Percentiles rank a stretch among this genome's conserved stretches.
phyloP scores from a whole-genome alignment of 2,329 filamentous ascomycete genomes.

The Penicillium decumbens region DNA sequence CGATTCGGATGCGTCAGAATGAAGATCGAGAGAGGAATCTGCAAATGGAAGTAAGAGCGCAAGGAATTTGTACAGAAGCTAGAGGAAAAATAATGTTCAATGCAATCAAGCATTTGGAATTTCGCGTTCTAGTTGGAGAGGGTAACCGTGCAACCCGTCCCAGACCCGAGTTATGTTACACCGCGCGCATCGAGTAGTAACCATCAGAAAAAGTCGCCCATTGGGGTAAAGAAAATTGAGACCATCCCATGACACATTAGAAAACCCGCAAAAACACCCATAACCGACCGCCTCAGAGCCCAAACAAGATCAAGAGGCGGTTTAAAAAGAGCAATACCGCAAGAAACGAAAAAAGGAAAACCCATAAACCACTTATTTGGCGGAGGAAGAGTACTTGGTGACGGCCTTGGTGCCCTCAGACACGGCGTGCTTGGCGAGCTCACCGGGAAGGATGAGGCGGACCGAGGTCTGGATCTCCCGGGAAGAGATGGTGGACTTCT shows the following conservation, averaged over 20 bases:
- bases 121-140: constrained; percentile 35
- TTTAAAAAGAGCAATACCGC: constrained; percentile 42
- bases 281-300: constrained; percentile 44
- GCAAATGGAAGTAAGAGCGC: neutral
- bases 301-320: constrained; percentile 41
- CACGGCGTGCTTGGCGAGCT: constrained; percentile 98
- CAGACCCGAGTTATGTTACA: constrained; percentile 46
- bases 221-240: constrained; percentile 39
- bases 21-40: neutral
- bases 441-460: constrained; percentile 93
- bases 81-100: constrained; percentile 17
- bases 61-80: neutral
- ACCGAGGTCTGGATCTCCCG: constrained; percentile 99
- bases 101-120: constrained; percentile 32
- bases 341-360: constrained; percentile 54
- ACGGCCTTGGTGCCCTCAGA: constrained; percentile 99
- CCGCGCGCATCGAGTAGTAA: constrained; percentile 40
- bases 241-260: constrained; percentile 49
- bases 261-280: constrained; percentile 45
- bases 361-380: constrained; percentile 69
- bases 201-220: constrained; percentile 42
- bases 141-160: constrained; percentile 32
- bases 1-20: constrained; percentile 43
- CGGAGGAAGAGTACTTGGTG: constrained; percentile 99
- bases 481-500: constrained; percentile 99